Evolutionary conservation across 352 stramenopile species (phyloP).

Genomic region (Pythium oligandrum): DNA sequence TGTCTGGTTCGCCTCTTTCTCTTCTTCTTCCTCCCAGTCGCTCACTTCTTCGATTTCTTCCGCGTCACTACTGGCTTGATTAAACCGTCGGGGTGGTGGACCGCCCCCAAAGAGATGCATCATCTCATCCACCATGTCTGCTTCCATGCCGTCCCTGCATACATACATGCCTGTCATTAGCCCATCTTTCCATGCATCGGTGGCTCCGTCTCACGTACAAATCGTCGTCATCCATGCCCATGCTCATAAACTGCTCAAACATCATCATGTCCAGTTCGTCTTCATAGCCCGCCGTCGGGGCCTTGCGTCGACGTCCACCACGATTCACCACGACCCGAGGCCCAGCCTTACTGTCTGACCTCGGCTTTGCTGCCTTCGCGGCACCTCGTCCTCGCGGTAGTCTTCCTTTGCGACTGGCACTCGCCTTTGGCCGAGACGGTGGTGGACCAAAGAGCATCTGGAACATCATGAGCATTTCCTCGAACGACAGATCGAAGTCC

Average conservation of each 20-base stretch:
- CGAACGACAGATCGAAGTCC: constrained; percentile 41
- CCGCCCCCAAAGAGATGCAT: constrained; percentile 33
- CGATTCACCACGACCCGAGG: too few species aligned
- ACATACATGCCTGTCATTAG: not conserved
- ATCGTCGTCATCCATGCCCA: constrained; percentile 18
- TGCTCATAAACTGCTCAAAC: constrained; percentile 25
- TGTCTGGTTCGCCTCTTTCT: not conserved
- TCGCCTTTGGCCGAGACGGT: not conserved
- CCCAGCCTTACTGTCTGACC: too few species aligned
- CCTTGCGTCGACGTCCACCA: not conserved
- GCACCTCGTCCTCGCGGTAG: too few species aligned
- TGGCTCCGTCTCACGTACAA: constrained; percentile 16
- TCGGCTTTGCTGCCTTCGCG: too few species aligned
- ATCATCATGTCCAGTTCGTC: constrained; percentile 25
- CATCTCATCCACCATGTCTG: constrained; percentile 41
- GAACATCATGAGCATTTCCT: constrained; percentile 78
- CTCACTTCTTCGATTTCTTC: constrained; percentile 26
- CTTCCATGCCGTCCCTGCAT: constrained; percentile 29
- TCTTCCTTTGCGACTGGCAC: not conserved
- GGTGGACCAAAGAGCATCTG: constrained; percentile 54
- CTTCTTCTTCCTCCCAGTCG: constrained; percentile 18
- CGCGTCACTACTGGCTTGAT: constrained; percentile 1
- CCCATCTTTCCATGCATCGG: too few species aligned
- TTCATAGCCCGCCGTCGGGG: constrained; percentile 5
- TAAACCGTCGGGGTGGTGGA: not conserved